phyloP scores from a whole-genome alignment of 306 rosid species.

The Gleditsia sinensis region DNA sequence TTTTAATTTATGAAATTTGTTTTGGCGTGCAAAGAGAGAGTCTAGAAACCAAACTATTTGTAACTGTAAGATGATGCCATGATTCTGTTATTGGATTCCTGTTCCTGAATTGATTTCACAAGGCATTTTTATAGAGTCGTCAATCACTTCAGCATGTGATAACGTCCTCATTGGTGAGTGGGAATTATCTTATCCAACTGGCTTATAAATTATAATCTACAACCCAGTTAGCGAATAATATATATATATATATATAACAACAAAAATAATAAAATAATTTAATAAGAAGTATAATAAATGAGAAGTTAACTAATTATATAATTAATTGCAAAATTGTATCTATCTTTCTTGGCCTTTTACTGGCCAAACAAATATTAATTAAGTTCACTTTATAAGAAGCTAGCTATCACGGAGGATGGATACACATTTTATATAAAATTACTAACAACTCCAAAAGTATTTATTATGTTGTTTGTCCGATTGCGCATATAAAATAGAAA shows the following conservation, averaged over 20 bases:
- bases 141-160: conserved; percentile 31
- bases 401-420: not conserved
- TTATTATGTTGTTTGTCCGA: not conserved
- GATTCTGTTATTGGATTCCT: conserved; percentile 31
- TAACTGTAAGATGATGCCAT: conserved; percentile 9
- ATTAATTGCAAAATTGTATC: too few relatives aligned
- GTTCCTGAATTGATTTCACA: not conserved
- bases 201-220: not conserved
- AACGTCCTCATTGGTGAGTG: conserved; percentile 11
- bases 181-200: not conserved
- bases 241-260: too few relatives aligned
- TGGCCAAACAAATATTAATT: too few relatives aligned
- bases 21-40: not conserved
- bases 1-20: conserved; percentile 8
- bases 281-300: not conserved
- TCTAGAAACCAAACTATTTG: conserved; percentile 13
- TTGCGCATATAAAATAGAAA: not conserved
- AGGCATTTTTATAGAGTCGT: not conserved
- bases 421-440: not conserved
- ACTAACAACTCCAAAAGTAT: not conserved
- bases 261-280: not conserved
- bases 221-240: not conserved
- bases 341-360: too few relatives aligned
- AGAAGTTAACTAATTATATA: too few relatives aligned
- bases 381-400: not conserved